Conservation (phyloP, 2,329 filamentous ascomycete genomes). For the Dothistroma septosporum region DNA sequence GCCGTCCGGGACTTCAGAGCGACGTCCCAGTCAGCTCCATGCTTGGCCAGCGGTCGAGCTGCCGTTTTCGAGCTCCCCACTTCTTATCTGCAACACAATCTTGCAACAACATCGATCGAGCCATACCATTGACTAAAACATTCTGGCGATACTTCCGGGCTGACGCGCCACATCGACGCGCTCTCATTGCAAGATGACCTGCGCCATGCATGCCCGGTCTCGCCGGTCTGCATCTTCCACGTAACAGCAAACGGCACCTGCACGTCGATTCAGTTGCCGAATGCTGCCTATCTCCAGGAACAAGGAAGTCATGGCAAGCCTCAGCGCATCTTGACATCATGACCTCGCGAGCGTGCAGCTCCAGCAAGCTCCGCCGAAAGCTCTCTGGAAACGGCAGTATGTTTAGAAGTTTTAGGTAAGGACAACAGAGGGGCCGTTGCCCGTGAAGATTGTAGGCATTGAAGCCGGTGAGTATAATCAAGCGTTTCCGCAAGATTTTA, state of each 20-base stretch:
- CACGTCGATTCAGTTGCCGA: background rate
- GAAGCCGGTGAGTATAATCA: background rate
- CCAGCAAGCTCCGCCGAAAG: conserved; percentile 12
- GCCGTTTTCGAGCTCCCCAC: conserved; percentile 12
- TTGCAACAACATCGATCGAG: conserved; percentile 3
- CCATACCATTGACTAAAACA: conserved; percentile 11
- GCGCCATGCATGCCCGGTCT: conserved; percentile 8
- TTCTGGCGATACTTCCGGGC: background rate
- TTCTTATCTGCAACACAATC: conserved; percentile 19
- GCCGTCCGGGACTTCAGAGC: background rate
- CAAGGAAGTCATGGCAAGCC: conserved; percentile 13
- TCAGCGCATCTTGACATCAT: background rate
- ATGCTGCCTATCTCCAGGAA: conserved; percentile 22
- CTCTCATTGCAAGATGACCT: background rate
- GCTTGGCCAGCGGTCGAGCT: conserved; percentile 1
- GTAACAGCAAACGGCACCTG: conserved; percentile 17
- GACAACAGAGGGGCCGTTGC: conserved; percentile 1
- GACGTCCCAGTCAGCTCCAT: background rate
- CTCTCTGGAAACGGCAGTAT: conserved; percentile 11
- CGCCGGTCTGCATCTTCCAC: conserved; percentile 12
- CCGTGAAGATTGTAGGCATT: conserved; percentile 4
- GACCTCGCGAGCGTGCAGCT: conserved; percentile 8
- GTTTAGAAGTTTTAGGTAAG: conserved; percentile 16
- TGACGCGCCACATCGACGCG: background rate
- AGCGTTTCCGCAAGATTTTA: background rate